These are phyloP conservation scores for Pulveroboletus sp. DNA, from an alignment of 768 basidiomycete species.

Conservation along the genomic window DNA sequence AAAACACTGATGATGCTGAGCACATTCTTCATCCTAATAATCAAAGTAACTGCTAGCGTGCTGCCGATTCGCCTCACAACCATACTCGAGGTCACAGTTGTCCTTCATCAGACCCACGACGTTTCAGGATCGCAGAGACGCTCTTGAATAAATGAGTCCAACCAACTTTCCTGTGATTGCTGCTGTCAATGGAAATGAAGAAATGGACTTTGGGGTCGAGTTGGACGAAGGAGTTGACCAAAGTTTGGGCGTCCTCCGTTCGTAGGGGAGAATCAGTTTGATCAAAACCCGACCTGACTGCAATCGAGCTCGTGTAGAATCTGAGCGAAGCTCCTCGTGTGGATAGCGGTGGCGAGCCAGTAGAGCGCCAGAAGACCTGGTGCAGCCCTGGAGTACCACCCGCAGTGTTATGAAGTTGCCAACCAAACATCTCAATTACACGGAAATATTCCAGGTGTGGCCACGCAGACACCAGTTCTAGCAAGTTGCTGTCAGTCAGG, in stretches of 20 bases:
- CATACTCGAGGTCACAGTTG: no score
- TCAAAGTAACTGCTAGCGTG: no score
- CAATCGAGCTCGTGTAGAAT: not conserved
- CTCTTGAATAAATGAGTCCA: no score
- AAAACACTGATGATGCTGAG: no score
- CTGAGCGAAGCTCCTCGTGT: not conserved
- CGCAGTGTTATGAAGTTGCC: not conserved
- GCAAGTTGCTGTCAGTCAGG: not conserved
- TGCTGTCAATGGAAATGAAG: not conserved
- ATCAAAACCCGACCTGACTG: not conserved
- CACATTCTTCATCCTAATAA: no score
- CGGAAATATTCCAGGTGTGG: not conserved
- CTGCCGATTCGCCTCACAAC: no score
- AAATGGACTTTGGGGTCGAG: not conserved
- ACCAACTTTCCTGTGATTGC: no score
- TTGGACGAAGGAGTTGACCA: not conserved
- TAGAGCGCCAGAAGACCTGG: not conserved
- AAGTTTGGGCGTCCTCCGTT: not conserved
- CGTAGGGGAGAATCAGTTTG: not conserved
- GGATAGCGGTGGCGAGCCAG: not conserved
- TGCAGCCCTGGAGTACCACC: not conserved
- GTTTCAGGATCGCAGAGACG: no score
- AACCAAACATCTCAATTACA: not conserved
- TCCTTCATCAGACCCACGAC: no score
- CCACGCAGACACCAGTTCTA: not conserved